These are phyloP conservation scores for Corylus heterophylla DNA, from an alignment of 306 rosid genomes.

Conservation along the genomic window DNA sequence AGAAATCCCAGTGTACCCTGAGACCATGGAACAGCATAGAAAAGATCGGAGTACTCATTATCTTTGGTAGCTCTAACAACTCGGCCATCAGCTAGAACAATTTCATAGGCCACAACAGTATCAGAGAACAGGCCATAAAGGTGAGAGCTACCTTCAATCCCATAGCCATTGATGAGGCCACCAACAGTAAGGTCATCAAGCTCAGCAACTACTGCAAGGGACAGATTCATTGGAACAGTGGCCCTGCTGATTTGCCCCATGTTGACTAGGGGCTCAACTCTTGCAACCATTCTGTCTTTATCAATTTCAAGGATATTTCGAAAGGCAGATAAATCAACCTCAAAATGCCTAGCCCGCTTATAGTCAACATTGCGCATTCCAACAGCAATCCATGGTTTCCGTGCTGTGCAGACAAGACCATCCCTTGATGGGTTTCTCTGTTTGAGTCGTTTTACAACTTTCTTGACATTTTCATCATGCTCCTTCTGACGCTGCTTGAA, in stretches of 20 bases:
- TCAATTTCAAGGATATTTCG: conserved; percentile 77
- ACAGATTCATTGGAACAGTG: conserved; percentile 82
- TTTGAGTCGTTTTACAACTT: conserved; percentile 84
- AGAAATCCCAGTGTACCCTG: conserved; percentile 97
- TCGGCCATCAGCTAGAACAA: conserved; percentile 87
- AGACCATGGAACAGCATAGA: conserved; percentile 88
- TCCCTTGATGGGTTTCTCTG: conserved; percentile 79
- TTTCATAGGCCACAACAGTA: conserved; percentile 87
- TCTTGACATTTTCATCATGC: conserved; percentile 84
- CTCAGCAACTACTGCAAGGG: conserved; percentile 97
- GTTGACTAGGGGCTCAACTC: conserved; percentile 92
- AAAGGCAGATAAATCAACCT: conserved; percentile 86
- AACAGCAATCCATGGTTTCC: conserved; percentile 96
- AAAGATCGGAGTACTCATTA: conserved; percentile 87
- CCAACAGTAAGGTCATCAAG: conserved; percentile 98
- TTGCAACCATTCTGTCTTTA: conserved; percentile 74
- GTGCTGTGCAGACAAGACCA: conserved; percentile 97
- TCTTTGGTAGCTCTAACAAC: conserved; percentile 92
- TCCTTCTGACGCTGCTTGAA: conserved; percentile 81
- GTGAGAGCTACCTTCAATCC: conserved; percentile 98
- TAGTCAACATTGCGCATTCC: conserved; percentile 99
- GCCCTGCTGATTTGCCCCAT: conserved; percentile 93
- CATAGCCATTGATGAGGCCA: conserved; percentile 96
- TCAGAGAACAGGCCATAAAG: conserved; percentile 86
- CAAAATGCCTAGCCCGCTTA: conserved; percentile 95